Conservation (phyloP, 2,329 filamentous ascomycete species). For the Colletotrichum tropicicola region DNA sequence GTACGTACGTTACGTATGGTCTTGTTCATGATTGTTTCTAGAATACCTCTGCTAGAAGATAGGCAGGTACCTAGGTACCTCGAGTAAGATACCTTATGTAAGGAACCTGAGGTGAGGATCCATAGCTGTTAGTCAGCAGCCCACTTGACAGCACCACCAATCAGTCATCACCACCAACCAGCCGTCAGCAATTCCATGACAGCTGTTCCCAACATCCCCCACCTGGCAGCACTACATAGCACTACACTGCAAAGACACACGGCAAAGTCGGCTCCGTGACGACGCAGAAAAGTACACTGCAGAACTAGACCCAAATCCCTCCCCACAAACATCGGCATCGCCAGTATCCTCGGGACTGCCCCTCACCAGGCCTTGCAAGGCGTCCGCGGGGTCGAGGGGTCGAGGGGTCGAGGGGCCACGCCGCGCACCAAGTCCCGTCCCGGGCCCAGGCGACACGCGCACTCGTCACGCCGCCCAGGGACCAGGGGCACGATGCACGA, state of each 20-base stretch:
- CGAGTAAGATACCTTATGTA: background rate
- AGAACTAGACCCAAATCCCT: background rate
- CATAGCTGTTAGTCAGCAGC: background rate
- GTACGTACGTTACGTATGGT: no score
- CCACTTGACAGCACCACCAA: no score
- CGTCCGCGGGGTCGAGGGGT: slow-evolving; percentile 11
- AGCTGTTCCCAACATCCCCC: no score
- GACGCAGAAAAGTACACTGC: slow-evolving; percentile 1
- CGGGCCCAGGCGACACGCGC: background rate
- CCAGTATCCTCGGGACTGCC: background rate
- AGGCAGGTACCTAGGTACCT: background rate
- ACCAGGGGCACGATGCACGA: no score
- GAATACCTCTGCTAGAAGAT: no score
- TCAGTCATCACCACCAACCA: no score
- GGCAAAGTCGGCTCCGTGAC: background rate
- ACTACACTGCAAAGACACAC: background rate
- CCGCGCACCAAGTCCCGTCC: no score
- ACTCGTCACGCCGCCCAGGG: no score
- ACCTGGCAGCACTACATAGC: no score
- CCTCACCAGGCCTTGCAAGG: slow-evolving; percentile 11
- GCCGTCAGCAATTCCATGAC: no score
- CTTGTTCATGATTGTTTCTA: no score
- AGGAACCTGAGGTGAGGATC: background rate
- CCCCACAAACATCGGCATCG: background rate
- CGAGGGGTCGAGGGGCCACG: no score